Base-by-base conservation (phyloP, 306 rosid species). In the Lagenaria siceraria region DNA sequence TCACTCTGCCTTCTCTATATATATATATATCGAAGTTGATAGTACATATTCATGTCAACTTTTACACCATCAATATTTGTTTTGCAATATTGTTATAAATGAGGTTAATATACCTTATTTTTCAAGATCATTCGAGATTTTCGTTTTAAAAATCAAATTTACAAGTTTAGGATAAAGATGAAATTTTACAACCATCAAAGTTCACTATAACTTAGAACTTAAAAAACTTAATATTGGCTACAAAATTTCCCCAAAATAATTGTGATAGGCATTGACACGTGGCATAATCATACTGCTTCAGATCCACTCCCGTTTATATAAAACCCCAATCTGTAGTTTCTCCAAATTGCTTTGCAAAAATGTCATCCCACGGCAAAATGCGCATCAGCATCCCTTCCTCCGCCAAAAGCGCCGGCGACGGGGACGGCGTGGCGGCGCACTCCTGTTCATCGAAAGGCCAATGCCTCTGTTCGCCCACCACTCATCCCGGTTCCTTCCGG, bases 401-500 rank as follows among this genome's bases (percentile, higher is more conserved):
- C 29, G 75, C 75, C 56, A 70, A 70, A 46, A 70, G 55, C 58
- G 40, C 6, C 38, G 75, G 75, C n/a, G 75, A 70, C 6, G 55
- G 21, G 35, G 75, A 21, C 19, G 52, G 15, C 25, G 51, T 22
- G 51, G 1, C 2, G 52, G 31, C 53, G 42, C 74, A 66, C 18
- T 38, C 74, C 4, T 66, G 53, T 40, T 21, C 74, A 17, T 66
- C 74, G 0, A 66, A 66, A 66, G 53, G 53, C 29, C 51, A 10
- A 3, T 70, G 58, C 14, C 75, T 70, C 12, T 70, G 75, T 14
- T 70, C 75, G 3, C 75, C 75, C n/a, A 70, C 75, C 4, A 70
- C 75, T 6, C 75, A 70, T 70, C 75, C 75, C 10, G 75, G 75
- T 3, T 70, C 75, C 36, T 70, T 70, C 56, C 75, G 75, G 13